Percentiles rank a stretch among this genome's conserved stretches.
These are phyloP conservation scores for Globisporangium barbulae DNA, from an alignment of 352 stramenopile species.

Conservation along the genomic window DNA sequence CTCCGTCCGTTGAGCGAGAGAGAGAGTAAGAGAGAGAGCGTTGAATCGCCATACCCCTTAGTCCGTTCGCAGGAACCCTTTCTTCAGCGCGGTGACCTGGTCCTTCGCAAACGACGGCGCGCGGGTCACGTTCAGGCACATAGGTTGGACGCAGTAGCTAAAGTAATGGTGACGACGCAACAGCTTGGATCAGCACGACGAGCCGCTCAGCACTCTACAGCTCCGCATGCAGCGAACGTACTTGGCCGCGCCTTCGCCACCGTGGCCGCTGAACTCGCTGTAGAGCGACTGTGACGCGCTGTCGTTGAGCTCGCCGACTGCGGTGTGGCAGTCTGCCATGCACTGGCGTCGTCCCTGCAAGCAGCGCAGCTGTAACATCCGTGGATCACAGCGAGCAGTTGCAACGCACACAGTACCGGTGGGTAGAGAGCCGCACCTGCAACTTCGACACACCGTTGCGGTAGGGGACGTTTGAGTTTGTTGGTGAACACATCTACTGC, in stretches of 20 bases:
- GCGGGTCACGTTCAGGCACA: conserved; percentile 81
- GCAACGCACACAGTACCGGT: too few relatives aligned
- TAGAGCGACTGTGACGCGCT: conserved; percentile 88
- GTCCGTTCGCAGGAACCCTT: conserved; percentile 76
- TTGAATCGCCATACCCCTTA: conserved; percentile 43
- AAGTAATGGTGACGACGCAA: too few relatives aligned
- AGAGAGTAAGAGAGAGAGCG: too few relatives aligned
- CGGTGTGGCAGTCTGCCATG: conserved; percentile 90
- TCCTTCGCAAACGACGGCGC: conserved; percentile 66
- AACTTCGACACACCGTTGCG: conserved; percentile 82
- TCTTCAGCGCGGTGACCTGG: conserved; percentile 64
- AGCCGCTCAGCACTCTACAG: too few relatives aligned
- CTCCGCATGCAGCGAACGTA: too few relatives aligned
- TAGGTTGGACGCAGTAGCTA: conserved; percentile 78
- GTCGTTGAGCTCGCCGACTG: conserved; percentile 70
- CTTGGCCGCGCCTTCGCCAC: conserved; percentile 86
- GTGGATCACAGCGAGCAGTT: too few relatives aligned
- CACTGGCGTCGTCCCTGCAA: conserved; percentile 80
- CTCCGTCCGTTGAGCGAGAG: too few relatives aligned
- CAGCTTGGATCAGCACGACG: too few relatives aligned
- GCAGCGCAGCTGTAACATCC: too few relatives aligned
- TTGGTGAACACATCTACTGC: conserved; percentile 62
- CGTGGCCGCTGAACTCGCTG: conserved; percentile 92
- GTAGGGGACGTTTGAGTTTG: conserved; percentile 75
- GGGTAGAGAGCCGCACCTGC: conserved; percentile 37